phyloP scores from a whole-genome alignment of 768 basidiomycete species.

The Pisolithus sp. region DNA sequence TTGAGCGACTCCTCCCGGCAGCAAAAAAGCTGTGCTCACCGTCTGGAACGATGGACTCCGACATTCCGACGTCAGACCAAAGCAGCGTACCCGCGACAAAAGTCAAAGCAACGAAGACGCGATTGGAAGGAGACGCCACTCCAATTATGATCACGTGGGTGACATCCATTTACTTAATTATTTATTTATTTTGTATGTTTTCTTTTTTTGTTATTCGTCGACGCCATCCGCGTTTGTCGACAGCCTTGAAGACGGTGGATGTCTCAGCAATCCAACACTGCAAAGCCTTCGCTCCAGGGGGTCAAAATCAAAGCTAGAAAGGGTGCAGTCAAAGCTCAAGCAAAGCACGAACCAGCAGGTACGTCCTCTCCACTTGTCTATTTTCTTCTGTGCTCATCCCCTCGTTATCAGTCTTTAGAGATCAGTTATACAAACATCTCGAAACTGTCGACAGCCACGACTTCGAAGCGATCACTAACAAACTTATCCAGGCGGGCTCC shows the following conservation, averaged over 20 bases:
- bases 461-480: slow-evolving; percentile 75
- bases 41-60: slow-evolving; percentile 8
- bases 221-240: slow-evolving; percentile 24
- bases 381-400: slow-evolving; percentile 3
- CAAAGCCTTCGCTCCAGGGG: slow-evolving; percentile 89
- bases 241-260: slow-evolving; percentile 59
- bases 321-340: slow-evolving; percentile 85
- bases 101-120: background rate
- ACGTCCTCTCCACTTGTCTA: background rate
- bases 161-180: background rate
- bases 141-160: background rate
- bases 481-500: slow-evolving; percentile 86
- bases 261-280: slow-evolving; percentile 81
- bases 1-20: background rate
- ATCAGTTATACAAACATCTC: slow-evolving; percentile 87
- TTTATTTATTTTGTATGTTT: background rate
- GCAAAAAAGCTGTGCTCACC: slow-evolving; percentile 6
- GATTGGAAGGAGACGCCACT: slow-evolving; percentile 1
- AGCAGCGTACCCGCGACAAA: background rate
- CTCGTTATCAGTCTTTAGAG: slow-evolving; percentile 68
- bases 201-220: background rate
- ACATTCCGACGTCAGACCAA: slow-evolving; percentile 2
- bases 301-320: slow-evolving; percentile 92
- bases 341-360: slow-evolving; percentile 89
- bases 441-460: slow-evolving; percentile 75